Conservation (phyloP, 495 filamentous ascomycete species). For the Thermochaetoides thermophila region DNA sequence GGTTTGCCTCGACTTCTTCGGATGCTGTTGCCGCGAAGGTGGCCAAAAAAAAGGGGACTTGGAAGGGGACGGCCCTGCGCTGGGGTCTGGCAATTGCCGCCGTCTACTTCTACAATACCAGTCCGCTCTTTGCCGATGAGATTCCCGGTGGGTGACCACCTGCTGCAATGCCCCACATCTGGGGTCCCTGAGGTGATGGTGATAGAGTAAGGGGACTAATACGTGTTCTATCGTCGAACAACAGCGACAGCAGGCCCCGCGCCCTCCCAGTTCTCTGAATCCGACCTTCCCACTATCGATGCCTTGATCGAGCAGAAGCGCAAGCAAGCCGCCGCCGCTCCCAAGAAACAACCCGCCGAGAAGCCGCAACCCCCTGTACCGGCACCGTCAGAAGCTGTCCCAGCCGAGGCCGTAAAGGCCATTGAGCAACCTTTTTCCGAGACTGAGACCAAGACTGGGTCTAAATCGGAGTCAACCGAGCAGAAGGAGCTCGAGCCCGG, state of each 20-base stretch:
- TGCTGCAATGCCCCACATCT: too few relatives aligned
- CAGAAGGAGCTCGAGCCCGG: slow-evolving; percentile 8
- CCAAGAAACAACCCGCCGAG: slow-evolving; percentile 11
- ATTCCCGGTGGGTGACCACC: slow-evolving; percentile 59
- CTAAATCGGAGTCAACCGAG: slow-evolving; percentile 7
- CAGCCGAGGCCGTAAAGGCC: slow-evolving; percentile 4
- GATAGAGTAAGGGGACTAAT: too few relatives aligned
- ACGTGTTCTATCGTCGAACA: too few relatives aligned
- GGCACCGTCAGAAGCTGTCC: slow-evolving; percentile 12
- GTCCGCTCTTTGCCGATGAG: slow-evolving; percentile 71
- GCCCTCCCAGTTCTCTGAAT: slow-evolving; percentile 27
- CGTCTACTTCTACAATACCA: slow-evolving; percentile 92
- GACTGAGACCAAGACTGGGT: slow-evolving; percentile 10
- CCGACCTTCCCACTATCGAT: slow-evolving; percentile 34
- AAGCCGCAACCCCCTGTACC: slow-evolving; percentile 13
- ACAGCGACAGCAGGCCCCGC: slow-evolving; percentile 20
- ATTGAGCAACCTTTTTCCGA: slow-evolving; percentile 4
- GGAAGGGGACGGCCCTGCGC: slow-evolving; percentile 61
- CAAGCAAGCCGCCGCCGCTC: slow-evolving; percentile 18
- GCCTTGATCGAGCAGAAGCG: slow-evolving; percentile 38
- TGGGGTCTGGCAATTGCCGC: slow-evolving; percentile 61
- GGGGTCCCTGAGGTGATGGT: too few relatives aligned
- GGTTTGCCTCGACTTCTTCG: slow-evolving; percentile 65
- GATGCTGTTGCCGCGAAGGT: slow-evolving; percentile 46
- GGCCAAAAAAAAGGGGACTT: slow-evolving; percentile 69